Percentiles rank a stretch among this genome's conserved stretches.
Evolutionary conservation across 495 filamentous ascomycete genomes (phyloP).

Genomic region (Aspergillus olivimuriae): DNA sequence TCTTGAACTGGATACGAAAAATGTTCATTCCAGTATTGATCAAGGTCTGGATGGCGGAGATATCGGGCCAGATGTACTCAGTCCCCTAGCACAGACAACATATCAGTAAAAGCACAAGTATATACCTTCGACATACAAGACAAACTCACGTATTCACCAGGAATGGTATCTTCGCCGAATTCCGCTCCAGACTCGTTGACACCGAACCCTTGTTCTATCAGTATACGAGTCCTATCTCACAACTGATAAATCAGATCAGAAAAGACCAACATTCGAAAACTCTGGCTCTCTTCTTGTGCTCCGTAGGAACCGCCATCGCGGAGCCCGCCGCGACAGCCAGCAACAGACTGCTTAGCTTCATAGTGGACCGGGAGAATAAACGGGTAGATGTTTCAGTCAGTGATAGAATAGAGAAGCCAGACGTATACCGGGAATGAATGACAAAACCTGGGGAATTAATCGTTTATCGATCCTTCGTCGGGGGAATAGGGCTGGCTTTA

Average conservation of each 20-base stretch:
- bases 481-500: not conserved
- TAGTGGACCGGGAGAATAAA: slow-evolving; percentile 1
- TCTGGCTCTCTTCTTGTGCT: slow-evolving; percentile 17
- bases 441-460: not conserved
- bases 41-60: slow-evolving; percentile 51
- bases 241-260: slow-evolving; percentile 14
- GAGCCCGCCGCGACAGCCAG: slow-evolving; percentile 24
- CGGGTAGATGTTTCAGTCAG: not conserved
- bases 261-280: slow-evolving; percentile 29
- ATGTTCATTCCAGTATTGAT: slow-evolving; percentile 59
- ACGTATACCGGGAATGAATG: not conserved
- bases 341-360: slow-evolving; percentile 21
- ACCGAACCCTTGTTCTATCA: slow-evolving; percentile 13
- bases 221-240: not conserved
- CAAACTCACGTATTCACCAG: slow-evolving; percentile 37
- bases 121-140: too few species aligned
- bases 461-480: not conserved
- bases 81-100: slow-evolving; percentile 51
- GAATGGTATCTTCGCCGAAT: slow-evolving; percentile 37
- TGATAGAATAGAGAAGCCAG: not conserved
- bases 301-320: slow-evolving; percentile 19
- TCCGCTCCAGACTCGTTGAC: slow-evolving; percentile 46
- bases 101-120: too few species aligned
- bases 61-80: slow-evolving; percentile 56
- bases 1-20: slow-evolving; percentile 64